Conservation (phyloP, 768 basidiomycete genomes). For the Panellus pusillus region DNA sequence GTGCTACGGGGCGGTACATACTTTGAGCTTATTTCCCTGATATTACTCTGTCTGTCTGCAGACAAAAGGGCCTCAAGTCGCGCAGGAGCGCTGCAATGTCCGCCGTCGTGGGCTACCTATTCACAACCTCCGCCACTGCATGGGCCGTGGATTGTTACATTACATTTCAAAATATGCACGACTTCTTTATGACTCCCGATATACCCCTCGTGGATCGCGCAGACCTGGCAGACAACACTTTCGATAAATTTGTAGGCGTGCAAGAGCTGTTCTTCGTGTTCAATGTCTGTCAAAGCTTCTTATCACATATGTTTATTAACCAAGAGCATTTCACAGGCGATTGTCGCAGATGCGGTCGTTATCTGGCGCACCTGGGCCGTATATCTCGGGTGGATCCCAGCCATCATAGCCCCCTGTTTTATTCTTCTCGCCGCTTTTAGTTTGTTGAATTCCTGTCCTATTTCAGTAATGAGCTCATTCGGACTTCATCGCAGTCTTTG, state of each 20-base stretch:
- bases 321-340: not conserved
- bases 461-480: constrained; percentile 1
- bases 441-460: not conserved
- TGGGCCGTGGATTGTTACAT: constrained; percentile 2
- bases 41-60: not conserved
- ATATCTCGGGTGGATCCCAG: not conserved
- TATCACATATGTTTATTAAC: not conserved
- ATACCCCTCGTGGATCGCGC: constrained; percentile 6
- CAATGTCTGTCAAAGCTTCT: not conserved
- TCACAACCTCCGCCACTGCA: not conserved
- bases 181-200: not conserved
- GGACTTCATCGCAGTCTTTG: constrained; percentile 1
- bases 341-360: constrained; percentile 5
- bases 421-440: constrained; percentile 2
- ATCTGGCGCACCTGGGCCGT: constrained; percentile 11
- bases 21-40: not conserved
- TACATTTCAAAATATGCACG: constrained; percentile 6
- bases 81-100: not conserved
- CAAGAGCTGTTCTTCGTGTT: constrained; percentile 3
- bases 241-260: not conserved
- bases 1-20: not conserved
- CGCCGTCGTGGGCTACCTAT: constrained; percentile 7
- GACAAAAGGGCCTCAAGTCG: constrained; percentile 2
- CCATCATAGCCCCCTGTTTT: constrained; percentile 6
- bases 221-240: constrained; percentile 1